These are phyloP conservation scores for Leishmania gerbilli DNA, from an alignment of 208 protist species.

Conservation along the genomic window DNA sequence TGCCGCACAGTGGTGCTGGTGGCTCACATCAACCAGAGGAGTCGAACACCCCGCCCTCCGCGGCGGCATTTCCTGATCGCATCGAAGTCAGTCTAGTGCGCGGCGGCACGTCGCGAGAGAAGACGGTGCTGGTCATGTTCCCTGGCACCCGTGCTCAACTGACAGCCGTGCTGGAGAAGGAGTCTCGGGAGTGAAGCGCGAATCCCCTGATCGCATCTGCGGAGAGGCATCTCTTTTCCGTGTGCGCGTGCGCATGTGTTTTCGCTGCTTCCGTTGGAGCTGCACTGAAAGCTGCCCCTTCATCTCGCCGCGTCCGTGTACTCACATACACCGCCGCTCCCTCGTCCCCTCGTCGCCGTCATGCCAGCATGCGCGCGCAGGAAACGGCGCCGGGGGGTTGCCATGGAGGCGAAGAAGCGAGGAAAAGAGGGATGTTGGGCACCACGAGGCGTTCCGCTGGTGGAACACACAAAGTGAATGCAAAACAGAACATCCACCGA, in stretches of 20 bases:
- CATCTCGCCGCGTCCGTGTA: not conserved
- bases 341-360: not conserved
- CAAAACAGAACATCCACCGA: not conserved
- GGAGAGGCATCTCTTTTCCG: not conserved
- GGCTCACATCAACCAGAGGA: not conserved
- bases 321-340: not conserved
- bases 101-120: constrained; percentile 60
- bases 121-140: constrained; percentile 57
- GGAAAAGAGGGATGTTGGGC: not conserved
- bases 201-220: not conserved
- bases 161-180: constrained; percentile 47
- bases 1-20: not conserved
- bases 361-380: not conserved
- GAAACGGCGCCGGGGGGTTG: not conserved
- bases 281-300: not conserved
- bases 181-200: constrained; percentile 8
- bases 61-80: constrained; percentile 17
- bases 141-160: constrained; percentile 64
- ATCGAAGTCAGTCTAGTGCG: constrained; percentile 56
- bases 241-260: not conserved
- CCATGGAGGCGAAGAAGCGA: not conserved
- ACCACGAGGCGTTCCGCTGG: not conserved
- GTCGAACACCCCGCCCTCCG: not conserved
- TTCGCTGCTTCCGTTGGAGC: not conserved
- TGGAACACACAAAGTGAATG: not conserved